Conservation (phyloP, 306 rosid species). For the Fagus crenata region DNA sequence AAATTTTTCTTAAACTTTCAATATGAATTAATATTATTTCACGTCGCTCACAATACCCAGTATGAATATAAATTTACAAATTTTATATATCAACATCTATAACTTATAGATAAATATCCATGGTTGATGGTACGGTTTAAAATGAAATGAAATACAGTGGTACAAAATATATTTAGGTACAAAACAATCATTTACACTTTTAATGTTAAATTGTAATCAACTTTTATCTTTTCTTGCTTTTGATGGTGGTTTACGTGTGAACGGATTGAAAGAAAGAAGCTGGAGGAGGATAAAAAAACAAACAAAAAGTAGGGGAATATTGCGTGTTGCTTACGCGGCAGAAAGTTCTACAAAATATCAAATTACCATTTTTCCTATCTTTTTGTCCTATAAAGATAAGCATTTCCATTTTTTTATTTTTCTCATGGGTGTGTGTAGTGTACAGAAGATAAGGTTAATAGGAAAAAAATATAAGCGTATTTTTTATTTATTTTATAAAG, state of each 20-base stretch:
- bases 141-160: too few species aligned
- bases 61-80: too few species aligned
- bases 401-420: background rate
- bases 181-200: too few species aligned
- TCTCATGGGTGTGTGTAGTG: background rate
- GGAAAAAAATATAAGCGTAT: background rate
- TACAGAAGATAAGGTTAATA: background rate
- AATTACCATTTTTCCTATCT: background rate
- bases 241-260: constrained; percentile 29
- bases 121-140: too few species aligned
- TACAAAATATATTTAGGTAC: too few species aligned
- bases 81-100: too few species aligned
- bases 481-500: background rate
- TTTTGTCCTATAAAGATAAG: background rate
- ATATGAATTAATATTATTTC: too few species aligned
- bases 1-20: too few species aligned
- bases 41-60: too few species aligned
- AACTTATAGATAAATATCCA: too few species aligned
- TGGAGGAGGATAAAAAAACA: constrained; percentile 9
- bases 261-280: constrained; percentile 17
- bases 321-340: constrained; percentile 29
- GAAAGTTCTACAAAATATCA: background rate
- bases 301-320: background rate
- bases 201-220: background rate
- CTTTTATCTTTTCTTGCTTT: background rate